Evolutionary conservation across 2,329 filamentous ascomycete species (phyloP).

Genomic region (Colletotrichum orchidophilum): DNA sequence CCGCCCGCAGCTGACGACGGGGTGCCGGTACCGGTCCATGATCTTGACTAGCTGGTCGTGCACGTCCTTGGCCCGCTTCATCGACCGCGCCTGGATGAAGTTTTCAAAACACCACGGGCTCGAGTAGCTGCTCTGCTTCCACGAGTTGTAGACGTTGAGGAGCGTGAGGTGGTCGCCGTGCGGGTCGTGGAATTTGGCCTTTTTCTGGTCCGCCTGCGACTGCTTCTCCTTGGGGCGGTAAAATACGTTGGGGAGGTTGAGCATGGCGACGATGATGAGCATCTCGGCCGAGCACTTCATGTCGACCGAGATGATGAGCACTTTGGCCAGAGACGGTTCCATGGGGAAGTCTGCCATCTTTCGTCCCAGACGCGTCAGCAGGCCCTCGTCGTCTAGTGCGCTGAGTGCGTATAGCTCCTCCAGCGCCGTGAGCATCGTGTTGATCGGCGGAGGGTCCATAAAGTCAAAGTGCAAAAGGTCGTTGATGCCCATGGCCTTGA

Average conservation of each 20-base stretch:
- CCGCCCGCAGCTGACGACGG: slow-evolving; percentile 83
- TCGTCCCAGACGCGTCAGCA: slow-evolving; percentile 88
- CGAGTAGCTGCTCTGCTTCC: slow-evolving; percentile 85
- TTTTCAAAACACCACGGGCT: slow-evolving; percentile 97
- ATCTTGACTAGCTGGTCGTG: slow-evolving; percentile 92
- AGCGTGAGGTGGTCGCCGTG: slow-evolving; percentile 94
- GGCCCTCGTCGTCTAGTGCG: slow-evolving; percentile 92
- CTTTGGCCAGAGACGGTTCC: slow-evolving; percentile 92
- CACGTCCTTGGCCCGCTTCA: slow-evolving; percentile 91
- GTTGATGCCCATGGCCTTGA: slow-evolving; percentile 99
- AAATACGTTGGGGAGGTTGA: slow-evolving; percentile 87
- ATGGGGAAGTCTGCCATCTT: slow-evolving; percentile 99
- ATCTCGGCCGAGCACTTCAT: slow-evolving; percentile 93
- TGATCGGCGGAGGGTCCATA: slow-evolving; percentile 97
- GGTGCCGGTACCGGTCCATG: slow-evolving; percentile 90
- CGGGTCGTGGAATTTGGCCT: slow-evolving; percentile 95
- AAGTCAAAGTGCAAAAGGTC: slow-evolving; percentile 98
- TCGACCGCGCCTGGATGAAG: slow-evolving; percentile 91
- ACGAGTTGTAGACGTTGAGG: slow-evolving; percentile 96
- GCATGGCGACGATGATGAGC: slow-evolving; percentile 93
- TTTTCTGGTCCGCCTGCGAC: slow-evolving; percentile 95
- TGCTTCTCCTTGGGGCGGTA: slow-evolving; percentile 98
- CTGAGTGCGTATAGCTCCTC: slow-evolving; percentile 95
- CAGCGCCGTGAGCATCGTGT: slow-evolving; percentile 95
- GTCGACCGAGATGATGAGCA: slow-evolving; percentile 87